Conservation (phyloP, 805 yeast species). For the Debaryomyces maramus region DNA sequence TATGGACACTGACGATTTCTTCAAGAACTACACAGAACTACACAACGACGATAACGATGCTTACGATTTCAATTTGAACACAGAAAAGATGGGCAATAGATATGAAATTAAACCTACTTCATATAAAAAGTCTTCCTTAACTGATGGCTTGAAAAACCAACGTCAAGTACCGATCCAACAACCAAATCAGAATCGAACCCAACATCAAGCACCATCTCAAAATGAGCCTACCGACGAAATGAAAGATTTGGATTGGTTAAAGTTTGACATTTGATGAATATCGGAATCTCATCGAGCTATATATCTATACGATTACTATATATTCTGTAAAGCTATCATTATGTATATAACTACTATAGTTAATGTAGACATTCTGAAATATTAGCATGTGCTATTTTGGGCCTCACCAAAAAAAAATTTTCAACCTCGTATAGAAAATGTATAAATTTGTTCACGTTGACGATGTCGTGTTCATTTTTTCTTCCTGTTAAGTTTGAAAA, state of each 20-base stretch:
- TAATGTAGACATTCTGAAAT: no score
- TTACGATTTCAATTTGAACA: conserved; percentile 4
- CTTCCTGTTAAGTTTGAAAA: background rate
- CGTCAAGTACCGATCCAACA: background rate
- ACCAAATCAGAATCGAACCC: background rate
- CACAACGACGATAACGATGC: conserved; percentile 4
- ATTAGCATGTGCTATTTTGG: conserved; percentile 5
- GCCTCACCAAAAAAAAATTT: conserved; percentile 6
- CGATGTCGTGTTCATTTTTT: background rate
- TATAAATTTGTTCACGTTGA: background rate
- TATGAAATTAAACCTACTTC: conserved; percentile 7
- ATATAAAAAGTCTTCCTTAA: conserved; percentile 9
- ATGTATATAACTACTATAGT: no score
- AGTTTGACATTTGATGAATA: conserved; percentile 25
- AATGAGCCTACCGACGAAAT: conserved; percentile 11
- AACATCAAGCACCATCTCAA: conserved; percentile 2
- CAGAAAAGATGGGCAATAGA: conserved; percentile 5
- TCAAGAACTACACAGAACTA: conserved; percentile 6
- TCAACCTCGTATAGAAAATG: background rate
- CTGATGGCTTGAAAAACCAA: conserved; percentile 14
- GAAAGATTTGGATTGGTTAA: conserved; percentile 33
- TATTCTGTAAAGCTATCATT: no score
- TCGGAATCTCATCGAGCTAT: no score
- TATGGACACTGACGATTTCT: conserved; percentile 11
- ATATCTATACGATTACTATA: no score